Base-by-base conservation (phyloP, 129 eudicot species). In the Helianthus annuus region DNA sequence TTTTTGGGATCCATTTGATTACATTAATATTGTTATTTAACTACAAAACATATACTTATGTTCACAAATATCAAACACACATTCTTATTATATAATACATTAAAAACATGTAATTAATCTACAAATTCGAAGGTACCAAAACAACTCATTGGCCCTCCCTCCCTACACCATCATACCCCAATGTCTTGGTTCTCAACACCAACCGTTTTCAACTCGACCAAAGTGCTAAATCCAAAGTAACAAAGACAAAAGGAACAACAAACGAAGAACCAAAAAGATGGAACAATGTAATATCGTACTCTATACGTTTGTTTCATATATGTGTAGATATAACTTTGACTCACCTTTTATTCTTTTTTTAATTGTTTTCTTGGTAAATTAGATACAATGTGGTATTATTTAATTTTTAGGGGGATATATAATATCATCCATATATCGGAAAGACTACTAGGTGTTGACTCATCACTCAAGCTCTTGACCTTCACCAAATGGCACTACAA, bases 191-290 rank as follows among this genome's bases (percentile, higher is more conserved):
- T 53, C 29, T 6, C 11, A 14, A 24, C 65, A 42, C 62, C 52
- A 49, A 49, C 63, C 32, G 5, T 12, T n/a, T 13, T 67, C 46
- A 62, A 51, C 77, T 78, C 72, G 72, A 70, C 48, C 29, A 78
- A 78, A 63, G 77, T 53, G 76, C 16, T 42, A 70, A 78, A 63
- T 63, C 77, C 82, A 70, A 78, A 70, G 72, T 44, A 51, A 51
- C 14, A 46, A 24, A 68, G 38, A 75, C 60, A 75, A 63, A 55
- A 62, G 7, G 66, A 77, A 66, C 60, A 75, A 55, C 17, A 70
- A 45, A 70, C 11, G 66, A 77, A 66, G 51, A 75, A 48, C 36
- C 79, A 75, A 75, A 66, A 75, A 76, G 72, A 71, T 62, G 67
- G 64, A 70, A 78, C 66, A 63, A 78, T 61, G 68, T 44, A 13